phyloP scores from a whole-genome alignment of 208 protist genomes.

The Trypanosoma melophagium region DNA sequence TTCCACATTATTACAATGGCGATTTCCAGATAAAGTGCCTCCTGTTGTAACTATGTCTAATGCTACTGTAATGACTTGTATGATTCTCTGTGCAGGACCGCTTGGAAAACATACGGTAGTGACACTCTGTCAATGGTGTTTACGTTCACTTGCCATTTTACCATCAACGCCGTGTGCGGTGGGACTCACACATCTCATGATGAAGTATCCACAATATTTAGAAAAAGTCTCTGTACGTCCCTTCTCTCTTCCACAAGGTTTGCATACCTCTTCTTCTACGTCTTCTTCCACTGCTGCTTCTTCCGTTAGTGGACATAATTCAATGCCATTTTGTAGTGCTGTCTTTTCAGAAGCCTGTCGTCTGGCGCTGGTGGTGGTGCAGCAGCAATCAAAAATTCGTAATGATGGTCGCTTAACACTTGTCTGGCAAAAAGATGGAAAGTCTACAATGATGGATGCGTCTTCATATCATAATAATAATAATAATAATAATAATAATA shows the following conservation, averaged over 20 bases:
- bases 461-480: too few species aligned
- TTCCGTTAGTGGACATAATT: background rate
- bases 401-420: constrained; percentile 1
- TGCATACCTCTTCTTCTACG: background rate
- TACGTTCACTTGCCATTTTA: constrained; percentile 5
- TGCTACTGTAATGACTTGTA: constrained; percentile 22
- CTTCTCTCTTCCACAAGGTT: background rate
- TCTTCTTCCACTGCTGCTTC: background rate
- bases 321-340: constrained; percentile 19
- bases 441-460: too few species aligned
- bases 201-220: constrained; percentile 28
- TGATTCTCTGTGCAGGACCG: constrained; percentile 20
- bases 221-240: constrained; percentile 1
- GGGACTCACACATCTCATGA: constrained; percentile 28
- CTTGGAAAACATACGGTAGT: constrained; percentile 20
- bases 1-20: constrained; percentile 11
- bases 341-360: constrained; percentile 19
- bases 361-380: constrained; percentile 10
- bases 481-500: too few species aligned
- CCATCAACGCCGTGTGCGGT: constrained; percentile 15
- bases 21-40: constrained; percentile 24
- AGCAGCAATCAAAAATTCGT: background rate
- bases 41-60: constrained; percentile 10
- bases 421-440: constrained; percentile 8
- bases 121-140: constrained; percentile 24